Evolutionary conservation across 257 asterid genomes (phyloP), one percentile per base, ranked within the genome.

Genomic region (Nicotiana benthamiana): DNA sequence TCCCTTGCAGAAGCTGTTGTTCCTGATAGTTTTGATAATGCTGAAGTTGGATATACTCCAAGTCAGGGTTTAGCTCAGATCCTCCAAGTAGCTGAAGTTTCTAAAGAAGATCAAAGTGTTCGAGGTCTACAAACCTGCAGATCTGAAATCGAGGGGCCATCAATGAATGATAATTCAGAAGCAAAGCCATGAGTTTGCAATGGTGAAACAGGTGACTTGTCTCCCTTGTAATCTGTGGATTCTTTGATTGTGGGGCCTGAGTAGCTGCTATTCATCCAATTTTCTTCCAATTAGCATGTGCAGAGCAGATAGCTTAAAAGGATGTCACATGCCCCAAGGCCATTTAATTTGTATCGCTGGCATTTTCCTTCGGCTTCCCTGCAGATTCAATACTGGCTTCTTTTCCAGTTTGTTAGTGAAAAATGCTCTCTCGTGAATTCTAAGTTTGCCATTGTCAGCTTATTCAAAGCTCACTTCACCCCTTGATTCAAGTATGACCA

Each of bases 11-110:
- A 85, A 80, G 79, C 85, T 83, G 81, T 91, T 83, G 90, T 87
- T 75, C 92, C 93, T 79, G 97, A 93, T 90, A 93, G 94, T 90
- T 86, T 89, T 86, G 97, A 92, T 79, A 77, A 83, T 81, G 82
- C 84, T 85, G 91, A 64, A 74, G 72, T 74, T 54, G 77, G 67
- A 74, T 70, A 80, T 77, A 79, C 76, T 80, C 26, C 40, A 36
- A 79, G 53, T 77, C 79, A 48, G 62, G 79, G 46, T 59, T 16
- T 8, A 48, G 57, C 79, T 87, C 86, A 80, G 80, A 87, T 84
- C 62, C 83, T 83, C 80, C 80, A 82, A 80, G 85, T 84, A 82
- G 83, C 86, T 77, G 84, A 76, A 67, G 79, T 79, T 66, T 83
- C 79, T 70, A 86, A 67, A 83, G 85, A 85, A 66, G 86, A 83